Evolutionary conservation across 345 rosid genomes (phyloP).

Genomic region (Turritis glabra): DNA sequence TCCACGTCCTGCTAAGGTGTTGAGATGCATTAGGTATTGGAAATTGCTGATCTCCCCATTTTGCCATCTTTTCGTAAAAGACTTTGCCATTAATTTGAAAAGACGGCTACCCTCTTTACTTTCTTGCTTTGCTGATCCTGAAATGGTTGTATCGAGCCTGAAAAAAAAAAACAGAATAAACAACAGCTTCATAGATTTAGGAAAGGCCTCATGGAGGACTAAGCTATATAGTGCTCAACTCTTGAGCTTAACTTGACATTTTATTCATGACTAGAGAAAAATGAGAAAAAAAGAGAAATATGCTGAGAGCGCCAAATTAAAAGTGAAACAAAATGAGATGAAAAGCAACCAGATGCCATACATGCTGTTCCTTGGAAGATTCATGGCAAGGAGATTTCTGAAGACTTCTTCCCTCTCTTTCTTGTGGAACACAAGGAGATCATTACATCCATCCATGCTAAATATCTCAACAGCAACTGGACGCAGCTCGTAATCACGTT

Average conservation of each 20-base stretch:
- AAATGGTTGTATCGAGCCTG: constrained; percentile 92
- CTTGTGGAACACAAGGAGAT: constrained; percentile 90
- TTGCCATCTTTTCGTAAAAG: constrained; percentile 96
- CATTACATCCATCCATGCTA: constrained; percentile 97
- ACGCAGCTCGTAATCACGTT: constrained; percentile 96
- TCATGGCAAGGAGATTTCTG: constrained; percentile 84
- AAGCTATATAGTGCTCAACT: not conserved
- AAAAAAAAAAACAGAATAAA: constrained; percentile 14
- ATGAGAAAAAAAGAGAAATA: not conserved
- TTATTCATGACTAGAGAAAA: not conserved
- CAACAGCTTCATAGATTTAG: constrained; percentile 14
- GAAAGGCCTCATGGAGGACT: constrained; percentile 9
- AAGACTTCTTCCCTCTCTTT: constrained; percentile 96
- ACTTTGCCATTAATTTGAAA: constrained; percentile 81
- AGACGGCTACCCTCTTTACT: constrained; percentile 86
- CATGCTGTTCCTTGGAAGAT: constrained; percentile 94
- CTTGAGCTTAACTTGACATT: not conserved
- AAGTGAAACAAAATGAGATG: not conserved
- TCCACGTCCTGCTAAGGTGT: constrained; percentile 95
- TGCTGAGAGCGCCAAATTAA: not conserved
- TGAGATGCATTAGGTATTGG: constrained; percentile 96
- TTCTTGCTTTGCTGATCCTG: constrained; percentile 85
- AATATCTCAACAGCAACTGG: constrained; percentile 96
- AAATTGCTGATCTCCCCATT: constrained; percentile 98
- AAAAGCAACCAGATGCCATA: constrained; percentile 42